Evolutionary conservation across 2,329 filamentous ascomycete genomes (phyloP), one percentile per base, ranked within the genome.

Genomic region (Capronia americana): DNA sequence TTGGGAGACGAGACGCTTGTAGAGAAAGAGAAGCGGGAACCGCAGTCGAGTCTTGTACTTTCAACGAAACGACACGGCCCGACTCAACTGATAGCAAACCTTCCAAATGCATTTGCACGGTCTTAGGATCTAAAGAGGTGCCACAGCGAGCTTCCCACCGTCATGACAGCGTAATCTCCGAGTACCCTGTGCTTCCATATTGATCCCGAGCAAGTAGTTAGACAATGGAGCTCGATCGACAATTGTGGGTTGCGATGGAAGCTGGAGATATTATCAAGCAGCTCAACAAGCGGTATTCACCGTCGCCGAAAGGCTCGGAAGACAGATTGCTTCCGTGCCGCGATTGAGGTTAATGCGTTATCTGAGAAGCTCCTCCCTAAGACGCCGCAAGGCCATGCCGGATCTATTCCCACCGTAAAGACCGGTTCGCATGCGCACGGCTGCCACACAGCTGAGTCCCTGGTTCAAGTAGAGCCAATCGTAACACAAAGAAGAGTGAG

Each of bases 271-370:
- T 50, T 7, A 50, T 11, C 12, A 50, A 8, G 12, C n/a, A 3
- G 12, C n/a, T 23, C 10, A 50, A 26, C 12, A 26, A 50, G 46
- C 20, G 23, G 46, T 2, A 26, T 11, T 26, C 3, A 23, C 46
- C 20, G 20, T 11, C 23, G 46, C 23, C 11, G 46, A 23, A 50
- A 23, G 46, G 23, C 20, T 50, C 23, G 20, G 46, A 50, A 50
- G 46, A 50, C n/a, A 50, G 46, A 26, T 50, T 50, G 46, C 46
- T 23, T 50, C 46, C 46, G 46, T 23, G 46, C 46, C 46, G 46
- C 46, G 4, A 50, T 50, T 50, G 46, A 24, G 23, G 46, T 50
- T 50, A 4, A 5, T 12, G 20, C 46, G 4, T 12, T 24, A 1
- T 17, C 34, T 41, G 12, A 17, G 34, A 4, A 17, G 5, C 34